Base-by-base conservation (phyloP, 768 basidiomycete genomes). In the Austroboletus eburneus region DNA sequence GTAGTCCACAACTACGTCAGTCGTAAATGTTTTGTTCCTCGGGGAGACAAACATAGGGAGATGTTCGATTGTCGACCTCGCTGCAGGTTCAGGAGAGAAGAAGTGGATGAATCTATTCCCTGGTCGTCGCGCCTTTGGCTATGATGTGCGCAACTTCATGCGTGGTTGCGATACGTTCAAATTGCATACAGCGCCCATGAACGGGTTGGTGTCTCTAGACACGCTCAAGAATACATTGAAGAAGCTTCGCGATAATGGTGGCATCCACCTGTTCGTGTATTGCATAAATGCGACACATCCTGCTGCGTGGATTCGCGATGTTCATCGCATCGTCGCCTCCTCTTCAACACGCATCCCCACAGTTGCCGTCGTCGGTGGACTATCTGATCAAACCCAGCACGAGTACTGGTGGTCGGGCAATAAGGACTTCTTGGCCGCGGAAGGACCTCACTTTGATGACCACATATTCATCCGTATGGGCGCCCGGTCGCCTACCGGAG, bases 391-490 rank as follows among this genome's bases (percentile, higher is more conserved):
- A 13, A 41, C 30, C 14, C 40, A 42, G 21, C 48, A 49, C 39
- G 50, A 60, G 17, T 30, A n/a, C 25, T 61, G 59, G 59, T 63
- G 59, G 59, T 43, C 52, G 4, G 18, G 22, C 2, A 51, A 47
- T 9, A 48, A 43, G 8, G 40, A 20, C 30, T 21, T 33, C 17
- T 42, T 54, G 8, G 23, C 45, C n/a, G 21, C 41, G 20, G 51
- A 55, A 43, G 50, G 50, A 20, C 34, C 21, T 24, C 38, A 9
- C 29, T 63, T 61, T 38, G 43, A 51, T 20, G 57, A 39, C 16
- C 55, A 50, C 36, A 34, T 43, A 20, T 57, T 60, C 39, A 51
- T 60, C 36, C 50, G 5, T 21, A 40, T 44, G 41, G 32, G 35
- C 41, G 24, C 42, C 14, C 48, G 38, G 24, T 35, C 50, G 32